phyloP scores from a whole-genome alignment of 1,284 basidiomycete species.

The Termitomyces sp. region DNA sequence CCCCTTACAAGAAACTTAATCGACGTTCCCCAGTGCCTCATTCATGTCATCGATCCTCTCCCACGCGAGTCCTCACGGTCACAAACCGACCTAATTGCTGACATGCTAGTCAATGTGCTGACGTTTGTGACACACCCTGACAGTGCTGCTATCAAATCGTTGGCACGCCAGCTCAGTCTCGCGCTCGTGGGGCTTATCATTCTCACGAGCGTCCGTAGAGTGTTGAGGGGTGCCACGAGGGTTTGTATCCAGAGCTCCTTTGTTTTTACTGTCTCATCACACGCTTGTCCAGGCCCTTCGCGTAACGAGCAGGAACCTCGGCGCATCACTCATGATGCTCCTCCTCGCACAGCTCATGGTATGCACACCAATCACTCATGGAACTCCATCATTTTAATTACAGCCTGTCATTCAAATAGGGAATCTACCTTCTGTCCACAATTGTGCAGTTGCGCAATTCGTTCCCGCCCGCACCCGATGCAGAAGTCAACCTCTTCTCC shows the following conservation, averaged over 20 bases:
- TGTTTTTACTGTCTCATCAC: neutral
- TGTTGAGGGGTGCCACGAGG: constrained; percentile 59
- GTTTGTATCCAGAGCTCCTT: constrained; percentile 26
- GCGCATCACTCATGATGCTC: constrained; percentile 67
- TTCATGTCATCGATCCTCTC: constrained; percentile 50
- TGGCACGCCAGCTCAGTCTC: constrained; percentile 65
- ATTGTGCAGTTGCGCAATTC: constrained; percentile 72
- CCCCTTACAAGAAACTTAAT: constrained; percentile 3
- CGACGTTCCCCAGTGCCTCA: constrained; percentile 39
- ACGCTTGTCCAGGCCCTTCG: constrained; percentile 42
- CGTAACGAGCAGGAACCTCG: constrained; percentile 61
- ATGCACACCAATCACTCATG: neutral
- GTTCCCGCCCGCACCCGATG: constrained; percentile 51
- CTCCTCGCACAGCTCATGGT: constrained; percentile 77
- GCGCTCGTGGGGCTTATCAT: constrained; percentile 69
- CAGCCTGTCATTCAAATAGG: constrained; percentile 34
- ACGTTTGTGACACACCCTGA: constrained; percentile 37
- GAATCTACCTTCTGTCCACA: constrained; percentile 73
- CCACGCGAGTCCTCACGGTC: constrained; percentile 30
- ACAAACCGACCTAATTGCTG: constrained; percentile 51
- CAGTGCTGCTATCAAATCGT: constrained; percentile 36
- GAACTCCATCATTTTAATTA: neutral
- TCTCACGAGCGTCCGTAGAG: constrained; percentile 59
- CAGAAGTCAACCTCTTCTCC: constrained; percentile 52
- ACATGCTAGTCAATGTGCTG: constrained; percentile 55